Conservation (phyloP, 345 rosid genomes). For the Hypericum androsaemum region DNA sequence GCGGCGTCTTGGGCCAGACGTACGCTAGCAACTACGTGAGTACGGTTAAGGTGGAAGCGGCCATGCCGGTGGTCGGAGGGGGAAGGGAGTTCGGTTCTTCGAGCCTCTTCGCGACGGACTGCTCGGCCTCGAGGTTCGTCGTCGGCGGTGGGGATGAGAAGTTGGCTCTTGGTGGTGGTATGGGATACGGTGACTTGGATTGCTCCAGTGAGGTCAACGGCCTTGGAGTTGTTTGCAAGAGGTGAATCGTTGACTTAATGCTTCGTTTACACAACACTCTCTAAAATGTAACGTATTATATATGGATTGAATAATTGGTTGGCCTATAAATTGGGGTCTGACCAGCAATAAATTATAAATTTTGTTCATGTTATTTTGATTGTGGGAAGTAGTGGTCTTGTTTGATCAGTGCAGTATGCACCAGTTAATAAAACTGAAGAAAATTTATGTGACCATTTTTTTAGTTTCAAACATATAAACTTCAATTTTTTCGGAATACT, state of each 20-base stretch:
- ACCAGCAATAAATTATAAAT: too few species aligned
- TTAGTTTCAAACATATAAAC: too few species aligned
- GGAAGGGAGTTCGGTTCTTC: slow-evolving; percentile 40
- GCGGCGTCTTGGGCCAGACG: slow-evolving; percentile 57
- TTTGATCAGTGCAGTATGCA: too few species aligned
- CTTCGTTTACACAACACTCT: too few species aligned
- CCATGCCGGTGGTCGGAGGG: slow-evolving; percentile 62
- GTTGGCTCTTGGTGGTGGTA: slow-evolving; percentile 8
- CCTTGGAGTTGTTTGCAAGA: slow-evolving; percentile 23
- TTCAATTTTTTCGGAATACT: too few species aligned
- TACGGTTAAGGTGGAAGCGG: slow-evolving; percentile 42
- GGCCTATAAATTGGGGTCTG: too few species aligned
- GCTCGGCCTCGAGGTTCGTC: slow-evolving; percentile 18
- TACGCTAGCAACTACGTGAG: slow-evolving; percentile 36
- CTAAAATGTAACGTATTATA: too few species aligned
- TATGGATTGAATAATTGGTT: too few species aligned
- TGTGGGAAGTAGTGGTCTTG: too few species aligned
- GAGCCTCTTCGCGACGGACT: slow-evolving; percentile 43
- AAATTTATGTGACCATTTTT: too few species aligned
- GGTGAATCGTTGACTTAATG: not conserved
- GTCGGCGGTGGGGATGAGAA: slow-evolving; percentile 5
- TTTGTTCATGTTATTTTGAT: too few species aligned
- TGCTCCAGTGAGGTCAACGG: slow-evolving; percentile 14
- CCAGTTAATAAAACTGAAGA: too few species aligned
- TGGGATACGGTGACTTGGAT: slow-evolving; percentile 11